These are phyloP conservation scores for Paecilomyces variotii DNA, from an alignment of 2,329 filamentous ascomycete genomes.

Conservation along the genomic window DNA sequence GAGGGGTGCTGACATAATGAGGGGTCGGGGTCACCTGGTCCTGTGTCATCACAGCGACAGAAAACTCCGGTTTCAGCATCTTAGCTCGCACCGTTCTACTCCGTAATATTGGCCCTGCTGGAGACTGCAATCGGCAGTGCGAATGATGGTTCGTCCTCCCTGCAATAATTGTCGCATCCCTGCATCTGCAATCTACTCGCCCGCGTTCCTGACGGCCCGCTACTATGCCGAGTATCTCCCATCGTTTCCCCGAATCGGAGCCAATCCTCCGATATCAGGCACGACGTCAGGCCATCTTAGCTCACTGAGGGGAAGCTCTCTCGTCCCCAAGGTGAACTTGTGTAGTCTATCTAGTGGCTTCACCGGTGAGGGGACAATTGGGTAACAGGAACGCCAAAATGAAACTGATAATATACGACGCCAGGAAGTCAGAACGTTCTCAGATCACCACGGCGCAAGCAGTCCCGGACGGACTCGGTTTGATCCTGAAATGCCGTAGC, in stretches of 20 bases:
- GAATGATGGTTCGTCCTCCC: no score
- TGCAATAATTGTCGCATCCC: no score
- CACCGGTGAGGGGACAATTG: background rate
- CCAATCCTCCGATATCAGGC: background rate
- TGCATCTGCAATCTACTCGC: background rate
- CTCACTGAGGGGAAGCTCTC: background rate
- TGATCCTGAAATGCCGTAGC: background rate
- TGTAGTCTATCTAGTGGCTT: background rate
- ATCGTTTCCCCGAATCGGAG: background rate
- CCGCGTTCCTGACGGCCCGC: background rate
- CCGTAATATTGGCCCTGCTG: no score
- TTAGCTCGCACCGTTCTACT: no score
- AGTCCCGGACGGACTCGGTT: background rate
- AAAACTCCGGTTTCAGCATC: no score
- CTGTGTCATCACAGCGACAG: no score
- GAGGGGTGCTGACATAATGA: constrained; percentile 14
- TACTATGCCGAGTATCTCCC: background rate
- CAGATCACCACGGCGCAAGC: background rate
- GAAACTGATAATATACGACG: background rate
- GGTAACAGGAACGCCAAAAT: background rate
- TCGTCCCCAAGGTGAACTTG: background rate
- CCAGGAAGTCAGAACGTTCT: background rate
- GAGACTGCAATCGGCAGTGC: no score
- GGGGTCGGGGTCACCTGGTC: constrained; percentile 7
- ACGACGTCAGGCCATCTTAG: background rate